Base-by-base conservation (phyloP, 352 stramenopile species). In the Phytophthora uliginosa region DNA sequence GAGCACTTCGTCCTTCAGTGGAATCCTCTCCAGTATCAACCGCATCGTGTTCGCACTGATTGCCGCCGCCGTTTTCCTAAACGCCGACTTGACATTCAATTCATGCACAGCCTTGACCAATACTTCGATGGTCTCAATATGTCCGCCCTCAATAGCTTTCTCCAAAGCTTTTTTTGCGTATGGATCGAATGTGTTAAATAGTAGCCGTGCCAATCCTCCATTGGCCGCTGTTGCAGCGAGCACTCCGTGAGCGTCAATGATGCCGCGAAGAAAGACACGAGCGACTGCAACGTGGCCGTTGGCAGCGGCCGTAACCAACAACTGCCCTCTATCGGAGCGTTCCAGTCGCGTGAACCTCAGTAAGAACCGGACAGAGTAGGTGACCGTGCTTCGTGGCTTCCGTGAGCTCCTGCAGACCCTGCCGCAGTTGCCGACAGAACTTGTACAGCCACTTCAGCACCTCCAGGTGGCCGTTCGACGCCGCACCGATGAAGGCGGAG, bases 401-500 rank as follows among this genome's bases (percentile, higher is more conserved):
- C 20, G 47, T 54, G 8, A 54, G 12, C 7, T 48, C 40, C 40
- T 48, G 22, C n/a, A 54, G 6, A 4, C 7, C 47, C 47, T 12
- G 47, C 10, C 20, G 22, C 47, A 28, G 10, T 20, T 15, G 3
- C 8, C n/a, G 47, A 54, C 33, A 54, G n/a, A 8, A 28, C 12
- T n/a, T 0, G 7, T 28, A 28, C 7, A 54, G 47, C n/a, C 47
- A 54, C 47, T 28, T 4, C 10, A 54, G 10, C n/a, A 69, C 38
- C 3, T 69, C 38, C 28, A 62, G 13, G 38, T 69, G 38, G 17
- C 36, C 51, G 10, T 55, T 20, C 1, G 51, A 40, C 2, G 51
- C 51, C 17, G 62, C 62, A 28, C 51, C 62, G 13, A 62, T 45
- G 31, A 61, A 69, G 12, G 62, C 50, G 28, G n/a, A 12, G 10